phyloP scores from a whole-genome alignment of 2,329 filamentous ascomycete genomes.

The Phialocephala subalpina region DNA sequence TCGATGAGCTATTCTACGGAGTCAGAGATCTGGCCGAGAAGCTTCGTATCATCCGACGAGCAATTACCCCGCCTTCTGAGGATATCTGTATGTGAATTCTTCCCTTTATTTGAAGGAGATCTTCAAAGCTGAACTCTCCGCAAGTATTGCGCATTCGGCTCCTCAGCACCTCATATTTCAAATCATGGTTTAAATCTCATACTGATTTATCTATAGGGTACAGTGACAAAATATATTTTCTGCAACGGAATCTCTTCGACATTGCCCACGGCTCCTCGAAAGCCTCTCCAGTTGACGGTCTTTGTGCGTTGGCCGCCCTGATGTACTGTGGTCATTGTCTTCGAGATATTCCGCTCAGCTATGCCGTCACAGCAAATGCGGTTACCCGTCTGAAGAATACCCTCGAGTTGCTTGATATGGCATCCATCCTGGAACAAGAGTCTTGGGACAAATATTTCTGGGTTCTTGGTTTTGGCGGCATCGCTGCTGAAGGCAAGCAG shows the following conservation, averaged over 20 bases:
- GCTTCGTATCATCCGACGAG: slow-evolving; percentile 6
- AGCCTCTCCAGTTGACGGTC: background rate
- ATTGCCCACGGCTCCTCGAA: background rate
- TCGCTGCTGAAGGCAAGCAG: slow-evolving; percentile 20
- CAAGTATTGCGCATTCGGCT: too few relatives aligned
- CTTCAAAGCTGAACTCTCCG: too few relatives aligned
- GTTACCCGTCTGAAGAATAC: slow-evolving; percentile 7
- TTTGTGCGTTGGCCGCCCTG: slow-evolving; percentile 17
- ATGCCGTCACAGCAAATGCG: slow-evolving; percentile 8
- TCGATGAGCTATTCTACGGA: background rate
- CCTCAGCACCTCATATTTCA: too few relatives aligned
- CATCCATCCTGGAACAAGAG: background rate
- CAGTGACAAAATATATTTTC: slow-evolving; percentile 23
- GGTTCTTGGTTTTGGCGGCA: slow-evolving; percentile 21
- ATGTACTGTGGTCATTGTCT: slow-evolving; percentile 18
- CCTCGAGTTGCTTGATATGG: background rate
- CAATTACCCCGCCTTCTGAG: slow-evolving; percentile 12
- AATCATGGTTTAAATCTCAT: too few relatives aligned
- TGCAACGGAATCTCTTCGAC: slow-evolving; percentile 19
- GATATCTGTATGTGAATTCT: too few relatives aligned
- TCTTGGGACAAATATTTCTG: slow-evolving; percentile 17
- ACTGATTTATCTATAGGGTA: too few relatives aligned
- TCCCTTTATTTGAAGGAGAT: too few relatives aligned
- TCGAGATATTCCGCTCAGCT: slow-evolving; percentile 17
- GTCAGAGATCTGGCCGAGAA: slow-evolving; percentile 9